A percentile compares a stretch with the other conserved stretches of the same genome.
phyloP scores from a whole-genome alignment of 768 basidiomycete genomes.

The Lactifluus hygrophoroides region DNA sequence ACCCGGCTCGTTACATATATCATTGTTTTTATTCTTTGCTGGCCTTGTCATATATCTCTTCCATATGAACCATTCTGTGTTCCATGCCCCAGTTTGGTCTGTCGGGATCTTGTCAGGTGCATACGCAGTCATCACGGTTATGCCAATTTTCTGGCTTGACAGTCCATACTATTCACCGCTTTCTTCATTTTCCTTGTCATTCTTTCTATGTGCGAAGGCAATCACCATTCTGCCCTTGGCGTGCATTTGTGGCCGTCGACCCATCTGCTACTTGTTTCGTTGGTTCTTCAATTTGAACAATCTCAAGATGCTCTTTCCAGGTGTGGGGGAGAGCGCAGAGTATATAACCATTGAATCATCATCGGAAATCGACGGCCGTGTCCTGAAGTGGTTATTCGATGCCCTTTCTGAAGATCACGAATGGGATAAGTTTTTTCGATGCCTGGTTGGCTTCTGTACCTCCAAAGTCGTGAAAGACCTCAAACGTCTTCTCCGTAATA shows the following conservation, averaged over 20 bases:
- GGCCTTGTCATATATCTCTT: no score
- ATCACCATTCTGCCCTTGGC: no score
- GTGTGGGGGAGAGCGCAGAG: not conserved
- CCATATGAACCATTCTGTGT: no score
- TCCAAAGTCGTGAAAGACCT: fast-evolving
- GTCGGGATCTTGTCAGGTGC: no score
- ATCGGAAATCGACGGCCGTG: not conserved
- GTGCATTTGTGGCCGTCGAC: no score
- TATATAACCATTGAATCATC: not conserved
- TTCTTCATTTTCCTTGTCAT: not conserved
- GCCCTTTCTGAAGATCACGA: not conserved
- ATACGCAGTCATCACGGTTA: no score
- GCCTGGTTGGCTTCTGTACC: not conserved
- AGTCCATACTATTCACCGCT: not conserved
- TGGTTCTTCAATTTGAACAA: no score
- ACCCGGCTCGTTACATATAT: no score
- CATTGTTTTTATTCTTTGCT: no score
- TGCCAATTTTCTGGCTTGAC: not conserved
- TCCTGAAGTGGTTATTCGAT: not conserved
- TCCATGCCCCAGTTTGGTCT: no score
- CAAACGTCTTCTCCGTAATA: not conserved
- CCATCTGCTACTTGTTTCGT: no score
- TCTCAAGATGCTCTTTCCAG: not conserved
- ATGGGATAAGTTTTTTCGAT: not conserved
- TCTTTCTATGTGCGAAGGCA: not conserved